Evolutionary conservation across 2,329 filamentous ascomycete genomes (phyloP).

Genomic region (Phialophora tarda): DNA sequence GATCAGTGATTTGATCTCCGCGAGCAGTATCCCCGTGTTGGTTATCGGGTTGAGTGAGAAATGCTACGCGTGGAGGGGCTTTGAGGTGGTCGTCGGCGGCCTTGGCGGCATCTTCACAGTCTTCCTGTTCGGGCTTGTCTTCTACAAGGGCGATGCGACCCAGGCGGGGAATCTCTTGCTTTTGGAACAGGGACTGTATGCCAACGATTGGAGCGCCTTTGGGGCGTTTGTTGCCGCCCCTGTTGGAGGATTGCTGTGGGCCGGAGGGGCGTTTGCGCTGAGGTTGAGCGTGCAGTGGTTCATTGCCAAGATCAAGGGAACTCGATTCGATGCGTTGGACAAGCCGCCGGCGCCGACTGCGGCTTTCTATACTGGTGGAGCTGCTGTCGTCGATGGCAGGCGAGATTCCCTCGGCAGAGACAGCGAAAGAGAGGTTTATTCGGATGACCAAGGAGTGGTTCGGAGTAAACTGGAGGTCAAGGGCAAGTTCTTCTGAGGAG

Average conservation of each 20-base stretch:
- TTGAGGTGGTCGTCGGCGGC: constrained; percentile 78
- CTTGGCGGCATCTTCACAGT: constrained; percentile 78
- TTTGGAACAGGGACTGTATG: constrained; percentile 74
- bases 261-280: constrained; percentile 64
- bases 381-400: background rate
- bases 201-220: constrained; percentile 79
- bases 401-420: constrained; percentile 7
- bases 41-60: constrained; percentile 71
- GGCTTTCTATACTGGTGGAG: constrained; percentile 35
- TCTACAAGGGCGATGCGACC: constrained; percentile 68
- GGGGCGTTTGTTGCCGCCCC: constrained; percentile 81
- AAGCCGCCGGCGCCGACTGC: constrained; percentile 48
- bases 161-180: constrained; percentile 71
- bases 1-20: constrained; percentile 79
- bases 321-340: constrained; percentile 71
- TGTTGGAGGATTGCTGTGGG: constrained; percentile 75
- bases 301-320: constrained; percentile 62
- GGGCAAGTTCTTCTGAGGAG: constrained; percentile 39
- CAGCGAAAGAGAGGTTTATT: constrained; percentile 28
- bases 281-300: constrained; percentile 66
- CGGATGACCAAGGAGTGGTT: constrained; percentile 36
- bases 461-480: constrained; percentile 34
- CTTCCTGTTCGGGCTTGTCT: constrained; percentile 80
- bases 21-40: constrained; percentile 75
- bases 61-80: constrained; percentile 75